Evolutionary conservation across 768 basidiomycete genomes (phyloP), one percentile per base, ranked within the genome.

Genomic region (Phanerodontia chrysosporium): DNA sequence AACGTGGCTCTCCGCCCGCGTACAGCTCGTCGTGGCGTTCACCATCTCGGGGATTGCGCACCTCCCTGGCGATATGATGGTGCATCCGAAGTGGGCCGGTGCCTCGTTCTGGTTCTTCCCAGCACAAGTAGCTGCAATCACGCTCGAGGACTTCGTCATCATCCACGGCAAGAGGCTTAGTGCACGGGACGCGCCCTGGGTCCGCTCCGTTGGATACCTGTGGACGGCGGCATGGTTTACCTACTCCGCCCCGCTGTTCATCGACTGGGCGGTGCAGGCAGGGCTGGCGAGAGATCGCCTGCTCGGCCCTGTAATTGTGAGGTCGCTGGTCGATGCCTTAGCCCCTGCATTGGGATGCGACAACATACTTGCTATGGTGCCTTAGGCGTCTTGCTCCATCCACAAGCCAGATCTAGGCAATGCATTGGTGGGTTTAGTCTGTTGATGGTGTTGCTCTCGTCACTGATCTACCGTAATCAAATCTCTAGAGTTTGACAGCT

Each of bases 1-100:
- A 8, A 62, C 62, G 21, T 60, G 59, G 55, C 45, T 46, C 4
- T 67, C 66, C 27, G 61, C 66, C 1, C 62, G 61, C 28, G 57
- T 58, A 16, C 66, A 67, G 57, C 55, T 67, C 39, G 45, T 63
- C 57, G 56, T 62, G 46, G 66, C 60, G 28, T 67, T 67, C 62
- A 29, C 27, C n/a, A 49, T 60, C 13, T 67, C 66, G n/a, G 64
- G 58, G 13, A 29, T 65, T 25, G 24, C 63, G 44, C 64, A 67
- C 46, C 24, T 58, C 24, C 25, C 49, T 24, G 65, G 65, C 36
- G 63, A 64, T 53, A 32, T 53, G 32, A 64, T 64, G 65, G 51
- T 66, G 25, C 54, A 53, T 52, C 24, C 4, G 45, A 39, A 27
- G 30, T 51, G 51, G 32, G 51, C 59, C 32, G 65, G 65, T 2